Base-by-base conservation (phyloP, 2,329 filamentous ascomycete genomes). In the Aciculosporium take region DNA sequence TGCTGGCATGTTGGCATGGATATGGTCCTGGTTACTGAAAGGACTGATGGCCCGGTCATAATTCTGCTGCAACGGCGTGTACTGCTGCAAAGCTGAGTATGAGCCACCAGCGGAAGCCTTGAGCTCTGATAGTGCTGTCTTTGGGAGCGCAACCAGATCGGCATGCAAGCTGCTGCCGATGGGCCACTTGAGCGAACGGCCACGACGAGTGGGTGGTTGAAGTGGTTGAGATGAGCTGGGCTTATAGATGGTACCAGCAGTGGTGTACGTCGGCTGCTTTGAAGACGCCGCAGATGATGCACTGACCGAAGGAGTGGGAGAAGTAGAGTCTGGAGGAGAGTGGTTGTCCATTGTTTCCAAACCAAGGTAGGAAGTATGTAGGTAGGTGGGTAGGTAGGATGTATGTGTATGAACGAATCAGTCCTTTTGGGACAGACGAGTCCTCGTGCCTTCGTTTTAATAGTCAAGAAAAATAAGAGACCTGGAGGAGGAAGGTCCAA, bases 181-280 rank as follows among this genome's bases (percentile, higher is more conserved):
- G 53, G 51, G 48, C 58, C 60, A 66, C 53, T 67, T 69, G 48
- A 63, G 50, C 27, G 62, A 59, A 40, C 71, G 66, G 13, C 67
- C 67, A 46, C 69, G 67, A 41, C 71, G 67, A 43, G 65, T 55
- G 25, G 71, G 71, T 34, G 71, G 63, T 46, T 72, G 69, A 21
- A 74, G 57, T 12, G 67, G 66, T 32, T 64, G 60, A 12, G 61
- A 53, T 12, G 61, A 56, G 44, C 61, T 61, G 3, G 70, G 68
- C 27, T 71, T 69, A 56, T 71, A 74, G 36, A 72, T 60, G 4
- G 71, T 73, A n/a, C 71, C 71, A 18, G 71, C 71, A 7, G 71
- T 74, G 13, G 70, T 74, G 50, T 73, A 75, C 34, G 64, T 67
- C 21, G 60, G 59, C 46, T 64, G 62, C 41, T 51, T 58, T 43